Base-by-base conservation (phyloP, 2,329 filamentous ascomycete species). In the Sporothrix curviconia region DNA sequence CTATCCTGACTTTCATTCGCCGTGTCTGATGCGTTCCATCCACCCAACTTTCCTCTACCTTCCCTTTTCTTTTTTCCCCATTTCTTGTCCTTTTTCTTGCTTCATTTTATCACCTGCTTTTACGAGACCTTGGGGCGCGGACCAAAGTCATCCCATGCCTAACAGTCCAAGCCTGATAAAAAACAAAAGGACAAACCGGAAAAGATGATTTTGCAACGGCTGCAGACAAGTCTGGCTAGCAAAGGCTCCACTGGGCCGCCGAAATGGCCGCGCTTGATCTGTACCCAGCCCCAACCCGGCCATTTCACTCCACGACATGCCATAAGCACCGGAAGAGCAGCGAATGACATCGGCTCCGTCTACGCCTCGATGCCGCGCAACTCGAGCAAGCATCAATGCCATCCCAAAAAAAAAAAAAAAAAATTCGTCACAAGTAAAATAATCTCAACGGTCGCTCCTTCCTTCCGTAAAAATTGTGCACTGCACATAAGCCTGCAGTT, bases 291-390 rank as follows among this genome's bases (percentile, higher is more conserved):
- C 40, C 46, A 15, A 19, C 17, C 37, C 32, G 28, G 19, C 12
- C 46, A 46, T 52, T 39, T 36, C 15, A 40, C 56, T 12, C 32
- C 28, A 49, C 7, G 6, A 9, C 24, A 22, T 49, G 17, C 28
- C 44, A 28, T 43, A 5, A 9, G 40, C 14, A 44, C 7, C 3
- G 22, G 44, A 28, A 51, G 55, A 51, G 51, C 58, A 52, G 51
- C 58, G 46, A 60, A 60, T 58, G 12, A 44, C 7, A 55, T n/a
- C 12, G 24, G 7, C 24, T 36, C 32, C 12, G 12, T 15, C 6
- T 14, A 25, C 34, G 12, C 11, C 19, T 37, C 32, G 46, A 32
- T 28, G 15, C 32, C 17, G 15, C 17, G 14, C 7, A 30, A 12
- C 11, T 19, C n/a, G 7, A 19, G 44, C 32, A n/a, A n/a, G 14